phyloP scores from a whole-genome alignment of 1,139 yeast genomes.

The Lizanozyma gosingica region DNA sequence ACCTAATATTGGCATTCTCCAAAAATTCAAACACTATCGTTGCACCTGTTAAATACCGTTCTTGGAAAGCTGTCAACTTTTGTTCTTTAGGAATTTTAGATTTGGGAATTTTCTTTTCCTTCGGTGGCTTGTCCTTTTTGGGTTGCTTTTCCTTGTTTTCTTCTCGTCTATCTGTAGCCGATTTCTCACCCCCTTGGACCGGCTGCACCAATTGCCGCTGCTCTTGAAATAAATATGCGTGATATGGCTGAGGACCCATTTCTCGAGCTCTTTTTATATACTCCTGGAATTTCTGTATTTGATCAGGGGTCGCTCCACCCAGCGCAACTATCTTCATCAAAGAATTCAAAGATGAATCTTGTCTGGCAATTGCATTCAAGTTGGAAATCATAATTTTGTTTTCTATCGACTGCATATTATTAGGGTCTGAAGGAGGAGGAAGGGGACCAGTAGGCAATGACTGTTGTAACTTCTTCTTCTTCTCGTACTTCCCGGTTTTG shows the following conservation, averaged over 20 bases:
- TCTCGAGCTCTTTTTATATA: constrained; percentile 69
- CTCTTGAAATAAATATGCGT: constrained; percentile 19
- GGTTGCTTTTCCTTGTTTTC: constrained; percentile 9
- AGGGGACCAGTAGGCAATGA: constrained; percentile 4
- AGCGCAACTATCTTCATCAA: constrained; percentile 81
- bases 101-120: constrained; percentile 10
- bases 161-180: constrained; percentile 7
- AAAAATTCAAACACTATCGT: constrained; percentile 76
- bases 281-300: constrained; percentile 70
- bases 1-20: constrained; percentile 73
- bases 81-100: constrained; percentile 30
- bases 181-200: constrained; percentile 1
- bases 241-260: constrained; percentile 57
- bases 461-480: not conserved
- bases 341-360: constrained; percentile 54
- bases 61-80: constrained; percentile 68
- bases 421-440: constrained; percentile 17
- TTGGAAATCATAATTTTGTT: constrained; percentile 77
- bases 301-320: constrained; percentile 64
- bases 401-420: constrained; percentile 49
- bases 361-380: constrained; percentile 71
- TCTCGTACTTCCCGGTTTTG: not conserved
- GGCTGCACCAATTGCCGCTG: constrained; percentile 7
- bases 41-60: constrained; percentile 56
- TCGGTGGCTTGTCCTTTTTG: constrained; percentile 10